Evolutionary conservation across 75 land plant genomes (phyloP).

Genomic region (Larix kaempferi): DNA sequence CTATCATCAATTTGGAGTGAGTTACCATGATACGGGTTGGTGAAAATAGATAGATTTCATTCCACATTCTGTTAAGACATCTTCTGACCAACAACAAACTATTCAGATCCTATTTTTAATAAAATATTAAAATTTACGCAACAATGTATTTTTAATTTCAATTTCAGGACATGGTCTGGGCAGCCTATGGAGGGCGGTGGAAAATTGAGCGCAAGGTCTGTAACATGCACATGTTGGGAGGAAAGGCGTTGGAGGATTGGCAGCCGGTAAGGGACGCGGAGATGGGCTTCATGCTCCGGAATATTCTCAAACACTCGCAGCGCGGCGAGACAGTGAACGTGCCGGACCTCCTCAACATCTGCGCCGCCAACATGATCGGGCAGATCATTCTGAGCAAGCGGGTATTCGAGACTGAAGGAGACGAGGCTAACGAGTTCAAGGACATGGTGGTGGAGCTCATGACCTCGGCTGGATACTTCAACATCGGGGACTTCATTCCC

Average conservation of each 20-base stretch:
- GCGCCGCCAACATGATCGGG: not conserved
- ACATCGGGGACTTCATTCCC: constrained; percentile 12
- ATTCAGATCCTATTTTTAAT: no score
- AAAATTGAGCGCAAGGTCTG: not conserved
- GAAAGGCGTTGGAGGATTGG: not conserved
- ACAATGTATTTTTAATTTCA: not conserved
- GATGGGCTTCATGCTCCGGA: not conserved
- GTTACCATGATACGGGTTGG: no score
- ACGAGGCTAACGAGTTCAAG: constrained; percentile 19
- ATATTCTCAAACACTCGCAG: not conserved
- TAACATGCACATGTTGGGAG: not conserved
- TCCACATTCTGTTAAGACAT: no score
- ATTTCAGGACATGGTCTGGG: not conserved
- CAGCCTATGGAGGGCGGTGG: not conserved
- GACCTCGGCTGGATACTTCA: constrained; percentile 5
- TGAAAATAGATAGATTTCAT: no score
- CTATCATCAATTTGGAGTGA: no score
- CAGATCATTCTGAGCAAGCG: not conserved
- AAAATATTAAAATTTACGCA: no score
- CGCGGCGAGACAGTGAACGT: not conserved
- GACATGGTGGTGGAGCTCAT: constrained; percentile 15
- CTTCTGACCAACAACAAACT: no score
- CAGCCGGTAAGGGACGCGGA: not conserved
- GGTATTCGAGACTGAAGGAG: not conserved
- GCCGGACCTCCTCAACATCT: not conserved